Base-by-base conservation (phyloP, 2,329 filamentous ascomycete species). In the Pleurostoma richardsiae region DNA sequence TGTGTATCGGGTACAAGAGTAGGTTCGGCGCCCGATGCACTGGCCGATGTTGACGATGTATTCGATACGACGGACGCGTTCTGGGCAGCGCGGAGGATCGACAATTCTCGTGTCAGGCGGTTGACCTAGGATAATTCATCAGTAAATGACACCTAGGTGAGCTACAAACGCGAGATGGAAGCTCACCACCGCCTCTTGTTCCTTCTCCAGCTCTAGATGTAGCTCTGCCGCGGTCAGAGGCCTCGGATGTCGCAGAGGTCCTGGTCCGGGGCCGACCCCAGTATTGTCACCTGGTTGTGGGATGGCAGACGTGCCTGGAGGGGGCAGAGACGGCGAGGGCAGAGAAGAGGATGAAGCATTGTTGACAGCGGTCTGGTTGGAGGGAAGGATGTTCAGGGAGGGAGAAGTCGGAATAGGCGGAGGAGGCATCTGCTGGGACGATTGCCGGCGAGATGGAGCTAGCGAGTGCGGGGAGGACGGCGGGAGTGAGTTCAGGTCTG, bases 141-240 rank as follows among this genome's bases (percentile, higher is more conserved):
- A 42, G 54, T 45, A 54, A 48, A 41, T 7, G 4, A 33, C 5
- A 26, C 10, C 31, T 29, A 8, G 26, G 29, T 27, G 41, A 19
- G 3, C n/a, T 38, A 10, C 27, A 8, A 26, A 30, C 7, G 4
- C 2, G 4, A 11, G 6, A 33, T 43, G 39, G 5, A 26, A 33
- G 70, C 82, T 53, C 76, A 94, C 91, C 58, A 96, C 86, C 33
- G 90, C 88, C 67, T 97, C 92, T 59, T 97, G 91, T 63, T 97
- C 92, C 66, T 95, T 94, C 68, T 97, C 92, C 29, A 96, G 76
- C 69, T 96, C 83, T 49, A 88, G 76, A 65, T 96, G 90, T 51
- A 97, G 76, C 65, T 97, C 92, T 4, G 90, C 87, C 2, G 90
- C 85, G 0, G 92, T 96, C 63, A 96, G 71, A 4, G 91, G 91